Conservation (phyloP, 2,329 filamentous ascomycete species). For the Sclerotinia trifoliorum region DNA sequence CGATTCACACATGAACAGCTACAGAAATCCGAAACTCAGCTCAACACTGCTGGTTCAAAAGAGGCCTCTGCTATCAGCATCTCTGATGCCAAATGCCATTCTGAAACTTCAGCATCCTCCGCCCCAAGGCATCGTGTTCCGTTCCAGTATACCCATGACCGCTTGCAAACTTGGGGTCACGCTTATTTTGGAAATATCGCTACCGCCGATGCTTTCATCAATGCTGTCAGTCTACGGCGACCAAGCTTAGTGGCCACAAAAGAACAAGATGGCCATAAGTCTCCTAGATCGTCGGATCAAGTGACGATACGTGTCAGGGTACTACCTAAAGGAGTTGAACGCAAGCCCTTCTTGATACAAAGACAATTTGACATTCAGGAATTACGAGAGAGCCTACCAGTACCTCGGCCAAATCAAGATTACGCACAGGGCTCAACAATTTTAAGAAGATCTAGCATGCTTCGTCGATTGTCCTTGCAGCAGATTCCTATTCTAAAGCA, state of each 20-base stretch:
- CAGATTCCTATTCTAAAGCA: background rate
- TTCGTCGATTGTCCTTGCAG: conserved; percentile 28
- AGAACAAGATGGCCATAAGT: conserved; percentile 13
- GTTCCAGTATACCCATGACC: conserved; percentile 39
- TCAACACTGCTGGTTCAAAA: background rate
- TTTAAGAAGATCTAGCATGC: conserved; percentile 29
- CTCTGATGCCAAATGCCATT: background rate
- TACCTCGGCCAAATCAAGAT: background rate
- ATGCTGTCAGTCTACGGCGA: conserved; percentile 45
- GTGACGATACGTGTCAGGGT: conserved; percentile 48
- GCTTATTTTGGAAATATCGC: conserved; percentile 45
- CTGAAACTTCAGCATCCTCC: background rate
- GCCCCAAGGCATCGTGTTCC: conserved; percentile 26
- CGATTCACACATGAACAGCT: background rate
- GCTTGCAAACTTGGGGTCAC: conserved; percentile 45
- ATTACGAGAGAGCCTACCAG: conserved; percentile 47
- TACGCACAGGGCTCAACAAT: background rate
- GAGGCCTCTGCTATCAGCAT: background rate
- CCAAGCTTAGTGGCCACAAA: conserved; percentile 29
- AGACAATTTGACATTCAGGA: conserved; percentile 52
- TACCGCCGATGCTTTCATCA: conserved; percentile 49
- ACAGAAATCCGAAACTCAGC: background rate
- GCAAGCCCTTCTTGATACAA: conserved; percentile 49
- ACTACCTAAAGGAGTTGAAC: conserved; percentile 43
- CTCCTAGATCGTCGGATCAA: conserved; percentile 9